A percentile compares a stretch with the other conserved stretches of the same genome.
Conservation (phyloP, 2,329 filamentous ascomycete species). For the Knoxdaviesia proteae region DNA sequence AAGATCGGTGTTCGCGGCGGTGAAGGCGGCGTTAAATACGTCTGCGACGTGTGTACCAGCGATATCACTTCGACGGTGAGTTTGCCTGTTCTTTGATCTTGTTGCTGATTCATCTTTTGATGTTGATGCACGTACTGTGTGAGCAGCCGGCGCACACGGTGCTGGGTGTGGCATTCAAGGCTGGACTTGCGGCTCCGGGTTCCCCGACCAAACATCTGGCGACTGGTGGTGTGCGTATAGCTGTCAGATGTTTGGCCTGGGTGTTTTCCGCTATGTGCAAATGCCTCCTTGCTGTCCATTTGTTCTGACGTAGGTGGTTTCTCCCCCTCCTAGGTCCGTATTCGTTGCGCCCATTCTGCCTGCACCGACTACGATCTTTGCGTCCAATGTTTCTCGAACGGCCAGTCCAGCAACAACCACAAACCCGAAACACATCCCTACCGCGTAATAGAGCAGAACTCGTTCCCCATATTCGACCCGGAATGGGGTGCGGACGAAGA, state of each 20-base stretch:
- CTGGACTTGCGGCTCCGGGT: too few species aligned
- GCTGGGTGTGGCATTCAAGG: too few species aligned
- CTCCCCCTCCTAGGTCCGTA: conserved; percentile 49
- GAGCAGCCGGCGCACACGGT: too few species aligned
- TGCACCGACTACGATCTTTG: conserved; percentile 95
- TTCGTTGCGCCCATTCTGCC: conserved; percentile 63
- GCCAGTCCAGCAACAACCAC: conserved; percentile 62
- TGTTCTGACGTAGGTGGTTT: background rate
- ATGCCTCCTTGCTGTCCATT: background rate
- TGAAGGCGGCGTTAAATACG: conserved; percentile 82
- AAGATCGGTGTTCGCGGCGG: conserved; percentile 73
- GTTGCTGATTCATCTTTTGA: background rate
- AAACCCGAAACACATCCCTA: conserved; percentile 72
- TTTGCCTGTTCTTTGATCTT: background rate
- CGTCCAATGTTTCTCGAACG: conserved; percentile 79
- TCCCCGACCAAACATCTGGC: too few species aligned
- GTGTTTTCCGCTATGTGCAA: background rate
- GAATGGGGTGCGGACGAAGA: conserved; percentile 98
- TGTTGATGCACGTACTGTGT: too few species aligned
- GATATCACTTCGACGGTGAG: conserved; percentile 92
- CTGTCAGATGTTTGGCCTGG: too few species aligned
- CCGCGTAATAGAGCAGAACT: conserved; percentile 94
- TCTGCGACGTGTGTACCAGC: conserved; percentile 90
- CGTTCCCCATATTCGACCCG: conserved; percentile 82
- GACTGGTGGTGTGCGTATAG: too few species aligned